Percentiles rank a stretch among this genome's conserved stretches.
These are phyloP conservation scores for Syzygium oleosum DNA, from an alignment of 345 rosid species.

Conservation along the genomic window DNA sequence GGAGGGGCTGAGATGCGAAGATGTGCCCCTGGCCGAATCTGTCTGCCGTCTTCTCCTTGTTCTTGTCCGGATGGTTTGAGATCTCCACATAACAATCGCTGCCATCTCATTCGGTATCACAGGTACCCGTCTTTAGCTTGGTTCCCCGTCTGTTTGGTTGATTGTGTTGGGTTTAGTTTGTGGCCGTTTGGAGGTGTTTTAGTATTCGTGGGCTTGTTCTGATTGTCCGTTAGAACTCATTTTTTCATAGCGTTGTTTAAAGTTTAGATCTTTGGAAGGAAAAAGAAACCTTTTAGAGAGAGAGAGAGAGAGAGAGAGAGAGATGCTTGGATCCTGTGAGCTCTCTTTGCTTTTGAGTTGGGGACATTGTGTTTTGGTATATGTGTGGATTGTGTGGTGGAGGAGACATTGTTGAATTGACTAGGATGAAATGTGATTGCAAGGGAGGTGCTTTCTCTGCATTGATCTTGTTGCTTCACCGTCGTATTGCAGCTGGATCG, in stretches of 20 bases:
- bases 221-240: not conserved
- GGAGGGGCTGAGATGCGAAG: not conserved
- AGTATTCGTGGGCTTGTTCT: not conserved
- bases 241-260: not conserved
- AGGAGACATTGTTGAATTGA: not conserved
- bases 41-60: not conserved
- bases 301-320: not conserved
- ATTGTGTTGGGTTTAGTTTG: not conserved
- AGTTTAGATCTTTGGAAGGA: not conserved
- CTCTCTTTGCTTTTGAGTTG: not conserved
- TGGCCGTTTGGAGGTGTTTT: not conserved
- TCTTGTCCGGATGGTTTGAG: not conserved
- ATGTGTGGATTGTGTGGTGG: not conserved
- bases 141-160: not conserved
- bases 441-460: not conserved
- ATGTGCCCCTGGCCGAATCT: not conserved
- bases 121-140: not conserved
- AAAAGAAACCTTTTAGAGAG: not conserved
- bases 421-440: not conserved
- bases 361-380: not conserved
- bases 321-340: not conserved
- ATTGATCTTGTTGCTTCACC: not conserved
- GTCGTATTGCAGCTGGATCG: constrained; percentile 4
- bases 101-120: not conserved
- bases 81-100: not conserved